Conservation (phyloP, 305 asterid genomes). For the Rubia peregrina region DNA sequence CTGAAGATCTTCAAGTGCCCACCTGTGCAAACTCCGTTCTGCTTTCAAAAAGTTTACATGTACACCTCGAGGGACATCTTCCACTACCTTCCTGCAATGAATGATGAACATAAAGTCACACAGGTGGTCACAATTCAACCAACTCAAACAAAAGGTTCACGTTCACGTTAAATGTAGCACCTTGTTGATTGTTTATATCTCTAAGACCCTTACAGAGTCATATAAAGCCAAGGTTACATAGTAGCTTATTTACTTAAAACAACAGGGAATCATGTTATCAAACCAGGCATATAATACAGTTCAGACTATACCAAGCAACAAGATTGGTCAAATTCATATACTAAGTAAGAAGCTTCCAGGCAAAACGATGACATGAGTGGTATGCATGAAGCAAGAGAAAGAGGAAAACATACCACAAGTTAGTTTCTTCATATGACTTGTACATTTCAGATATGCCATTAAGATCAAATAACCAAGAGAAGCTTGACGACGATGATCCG, state of each 20-base stretch:
- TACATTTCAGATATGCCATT: constrained; percentile 87
- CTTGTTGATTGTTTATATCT: neutral
- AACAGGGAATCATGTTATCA: neutral
- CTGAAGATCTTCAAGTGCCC: constrained; percentile 88
- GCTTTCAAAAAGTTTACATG: constrained; percentile 90
- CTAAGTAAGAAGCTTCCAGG: neutral
- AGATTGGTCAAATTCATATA: neutral
- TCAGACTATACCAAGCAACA: constrained; percentile 3
- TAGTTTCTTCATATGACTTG: constrained; percentile 86
- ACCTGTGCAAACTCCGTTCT: constrained; percentile 90
- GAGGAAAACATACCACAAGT: constrained; percentile 51
- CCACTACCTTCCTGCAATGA: constrained; percentile 69
- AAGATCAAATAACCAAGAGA: constrained; percentile 78
- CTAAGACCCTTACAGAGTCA: neutral
- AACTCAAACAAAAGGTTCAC: neutral
- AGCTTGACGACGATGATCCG: constrained; percentile 56
- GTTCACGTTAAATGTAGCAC: neutral
- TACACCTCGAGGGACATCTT: constrained; percentile 94
- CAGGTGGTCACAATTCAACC: neutral
- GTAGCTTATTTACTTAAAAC: neutral
- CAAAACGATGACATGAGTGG: neutral
- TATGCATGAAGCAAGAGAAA: neutral
- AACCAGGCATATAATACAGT: neutral
- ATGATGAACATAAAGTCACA: neutral
- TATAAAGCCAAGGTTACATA: neutral